Conservation (phyloP, 805 yeast species). For the Cyberlindnera meyerae region DNA sequence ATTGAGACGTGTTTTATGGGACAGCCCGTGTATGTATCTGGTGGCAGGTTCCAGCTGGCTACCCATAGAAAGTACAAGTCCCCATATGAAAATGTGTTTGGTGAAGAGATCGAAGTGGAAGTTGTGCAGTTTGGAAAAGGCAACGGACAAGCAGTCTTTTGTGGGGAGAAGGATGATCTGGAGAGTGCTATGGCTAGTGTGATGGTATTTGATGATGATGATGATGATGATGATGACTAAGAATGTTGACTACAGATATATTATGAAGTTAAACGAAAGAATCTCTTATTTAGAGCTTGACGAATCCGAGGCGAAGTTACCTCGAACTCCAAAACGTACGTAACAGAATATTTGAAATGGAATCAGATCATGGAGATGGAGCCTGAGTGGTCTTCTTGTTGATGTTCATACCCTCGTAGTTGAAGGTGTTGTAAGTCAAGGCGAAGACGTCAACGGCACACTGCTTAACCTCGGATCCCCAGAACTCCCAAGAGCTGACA, state of each 20-base stretch:
- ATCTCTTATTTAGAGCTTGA: no score
- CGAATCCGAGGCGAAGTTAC: no score
- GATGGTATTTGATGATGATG: slow-evolving; percentile 11
- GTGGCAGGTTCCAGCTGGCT: slow-evolving; percentile 17
- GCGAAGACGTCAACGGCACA: slow-evolving; percentile 19
- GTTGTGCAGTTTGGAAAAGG: slow-evolving; percentile 16
- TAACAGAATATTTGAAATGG: no score
- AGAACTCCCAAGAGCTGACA: slow-evolving; percentile 21
- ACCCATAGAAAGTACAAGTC: slow-evolving; percentile 5
- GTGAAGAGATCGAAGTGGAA: slow-evolving; percentile 4
- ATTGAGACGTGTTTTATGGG: slow-evolving; percentile 44
- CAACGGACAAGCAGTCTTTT: slow-evolving; percentile 16
- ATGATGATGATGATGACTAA: neutral
- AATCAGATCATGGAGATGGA: slow-evolving; percentile 18
- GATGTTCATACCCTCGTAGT: slow-evolving; percentile 20
- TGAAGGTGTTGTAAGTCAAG: slow-evolving; percentile 14
- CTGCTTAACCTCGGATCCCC: slow-evolving; percentile 17
- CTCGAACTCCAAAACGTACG: no score
- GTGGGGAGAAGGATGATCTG: slow-evolving; percentile 16
- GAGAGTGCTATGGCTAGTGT: slow-evolving; percentile 18
- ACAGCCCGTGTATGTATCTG: slow-evolving; percentile 14
- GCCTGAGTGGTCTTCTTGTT: slow-evolving; percentile 23
- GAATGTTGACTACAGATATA: no score
- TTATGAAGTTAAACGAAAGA: no score
- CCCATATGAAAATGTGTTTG: slow-evolving; percentile 1